Base-by-base conservation (phyloP, 371 early-diverging fungal genomes). In the Blastocladiella emersonii region DNA sequence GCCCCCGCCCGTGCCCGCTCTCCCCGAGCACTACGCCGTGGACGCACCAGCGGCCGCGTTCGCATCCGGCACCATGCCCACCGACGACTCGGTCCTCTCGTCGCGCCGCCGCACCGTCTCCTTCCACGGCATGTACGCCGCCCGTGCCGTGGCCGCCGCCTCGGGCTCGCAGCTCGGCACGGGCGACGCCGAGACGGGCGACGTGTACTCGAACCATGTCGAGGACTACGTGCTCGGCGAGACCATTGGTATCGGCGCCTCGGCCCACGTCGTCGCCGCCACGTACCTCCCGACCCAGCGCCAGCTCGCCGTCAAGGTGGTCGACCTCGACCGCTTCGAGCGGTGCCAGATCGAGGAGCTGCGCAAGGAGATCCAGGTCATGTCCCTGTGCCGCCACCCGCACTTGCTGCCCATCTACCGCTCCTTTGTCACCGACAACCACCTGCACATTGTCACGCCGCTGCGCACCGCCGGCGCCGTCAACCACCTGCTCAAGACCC, bases 381-480 rank as follows among this genome's bases (percentile, higher is more conserved):
- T 88, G 88, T 74, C 74, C 32, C 64, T 88, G 17, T 85, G 81
- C 49, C 72, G 77, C 51, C 88, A 88, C 63, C 74, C 77, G 21
- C 80, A 88, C 72, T 64, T 88, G 12, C 71, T 88, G 19, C 78
- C 83, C 37, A 77, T 86, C 17, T 75, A 74, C 67, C 84, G 83
- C 61, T 82, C 83, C 34, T 87, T 87, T 73, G 83, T 85, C 27
- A 67, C 71, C 63, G 73, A 66, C 15, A 73, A 77, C 2, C 73
- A 81, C 63, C 69, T 87, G 34, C 79, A 77, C 65, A 85, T 87
- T 45, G 78, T 87, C 21, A 84, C 81, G 49, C 87, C 87, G 15
- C 78, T 84, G 67, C 76, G 84, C 70, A 71, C 78, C 35, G 82
- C 82, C 30, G 87, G 87, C 53, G 72, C 70, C 7, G 49, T 68